Evolutionary conservation across 2,329 filamentous ascomycete genomes (phyloP).

Genomic region (Fusarium kyushuense): DNA sequence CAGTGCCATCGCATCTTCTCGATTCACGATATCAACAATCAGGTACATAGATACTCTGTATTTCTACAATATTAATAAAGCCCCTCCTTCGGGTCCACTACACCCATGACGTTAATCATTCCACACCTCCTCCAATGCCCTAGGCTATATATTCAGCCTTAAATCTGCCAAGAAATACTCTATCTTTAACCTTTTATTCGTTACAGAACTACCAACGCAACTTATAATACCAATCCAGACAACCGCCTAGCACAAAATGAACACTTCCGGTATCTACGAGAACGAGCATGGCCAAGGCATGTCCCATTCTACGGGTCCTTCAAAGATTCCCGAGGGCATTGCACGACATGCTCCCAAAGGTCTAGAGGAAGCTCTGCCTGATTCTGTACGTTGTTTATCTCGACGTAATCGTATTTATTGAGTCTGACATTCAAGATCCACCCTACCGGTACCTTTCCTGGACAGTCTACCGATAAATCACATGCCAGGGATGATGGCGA

Average conservation of each 20-base stretch:
- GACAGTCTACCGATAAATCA: conserved; percentile 31
- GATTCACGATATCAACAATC: not conserved
- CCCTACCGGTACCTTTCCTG: conserved; percentile 32
- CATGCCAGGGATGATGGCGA: conserved; percentile 37
- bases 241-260: not conserved
- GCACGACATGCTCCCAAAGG: conserved; percentile 34
- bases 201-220: not conserved
- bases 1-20: conserved; percentile 1
- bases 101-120: not conserved
- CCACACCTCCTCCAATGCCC: not conserved
- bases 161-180: not conserved
- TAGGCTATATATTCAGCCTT: not conserved
- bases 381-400: conserved; percentile 21
- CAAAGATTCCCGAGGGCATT: conserved; percentile 32
- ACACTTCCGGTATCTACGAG: conserved; percentile 16
- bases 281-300: conserved; percentile 33
- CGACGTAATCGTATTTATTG: accelerated
- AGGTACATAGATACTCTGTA: not conserved
- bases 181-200: not conserved
- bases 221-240: not conserved
- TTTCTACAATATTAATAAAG: not conserved
- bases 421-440: conserved; percentile 33
- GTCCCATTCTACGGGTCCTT: conserved; percentile 40
- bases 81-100: not conserved
- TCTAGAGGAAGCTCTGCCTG: conserved; percentile 39